Evolutionary conservation across 768 basidiomycete species (phyloP).

Genomic region (Mycena filopes): DNA sequence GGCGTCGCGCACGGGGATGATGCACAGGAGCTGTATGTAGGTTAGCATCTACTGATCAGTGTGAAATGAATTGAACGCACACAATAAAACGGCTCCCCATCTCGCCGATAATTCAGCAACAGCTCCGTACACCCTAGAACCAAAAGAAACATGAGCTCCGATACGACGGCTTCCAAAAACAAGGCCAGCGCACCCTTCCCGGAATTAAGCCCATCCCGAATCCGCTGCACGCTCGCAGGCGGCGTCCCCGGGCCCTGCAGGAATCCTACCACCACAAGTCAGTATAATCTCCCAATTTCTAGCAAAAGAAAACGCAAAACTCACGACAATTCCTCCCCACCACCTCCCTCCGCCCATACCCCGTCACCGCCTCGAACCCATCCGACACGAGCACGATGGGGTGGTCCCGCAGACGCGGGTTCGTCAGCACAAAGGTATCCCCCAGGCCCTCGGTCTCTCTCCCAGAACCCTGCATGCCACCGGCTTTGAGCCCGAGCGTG

Average conservation of each 20-base stretch:
- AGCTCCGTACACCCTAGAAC: conserved; percentile 29
- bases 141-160: neutral
- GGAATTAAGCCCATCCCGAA: conserved; percentile 32
- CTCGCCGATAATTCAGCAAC: conserved; percentile 29
- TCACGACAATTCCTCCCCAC: conserved; percentile 32
- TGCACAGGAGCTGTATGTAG: conserved; percentile 29
- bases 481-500: conserved; percentile 27
- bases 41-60: neutral
- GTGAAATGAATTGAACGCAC: neutral
- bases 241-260: conserved; percentile 32
- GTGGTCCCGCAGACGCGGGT: conserved; percentile 33
- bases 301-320: neutral
- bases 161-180: too few relatives aligned
- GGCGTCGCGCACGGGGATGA: conserved; percentile 30
- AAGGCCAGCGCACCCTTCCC: conserved; percentile 17
- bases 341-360: conserved; percentile 25
- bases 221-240: conserved; percentile 29
- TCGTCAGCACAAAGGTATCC: conserved; percentile 32
- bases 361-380: conserved; percentile 32
- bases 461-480: too few relatives aligned
- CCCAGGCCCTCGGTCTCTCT: conserved; percentile 29
- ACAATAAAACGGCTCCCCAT: conserved; percentile 34
- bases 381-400: conserved; percentile 32
- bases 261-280: conserved; percentile 10
- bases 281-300: too few relatives aligned